Evolutionary conservation across 306 rosid species (phyloP).

Genomic region (Trichosanthes cucumerina): DNA sequence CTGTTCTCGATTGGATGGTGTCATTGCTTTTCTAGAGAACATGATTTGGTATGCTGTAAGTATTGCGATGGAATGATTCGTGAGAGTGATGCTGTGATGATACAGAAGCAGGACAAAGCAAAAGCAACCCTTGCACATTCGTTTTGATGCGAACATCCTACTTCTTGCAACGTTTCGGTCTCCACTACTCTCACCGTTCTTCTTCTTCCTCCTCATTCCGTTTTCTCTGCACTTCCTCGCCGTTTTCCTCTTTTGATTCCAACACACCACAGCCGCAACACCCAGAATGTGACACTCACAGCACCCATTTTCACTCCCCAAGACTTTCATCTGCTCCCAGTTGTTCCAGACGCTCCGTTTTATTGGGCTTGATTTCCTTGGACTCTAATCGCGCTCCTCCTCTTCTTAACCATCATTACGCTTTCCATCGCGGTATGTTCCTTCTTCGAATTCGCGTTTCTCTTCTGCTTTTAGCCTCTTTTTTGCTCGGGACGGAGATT

Average conservation of each 20-base stretch:
- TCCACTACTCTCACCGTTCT: constrained; percentile 7
- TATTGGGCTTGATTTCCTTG: constrained; percentile 18
- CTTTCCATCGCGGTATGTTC: constrained; percentile 39
- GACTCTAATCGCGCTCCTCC: constrained; percentile 12
- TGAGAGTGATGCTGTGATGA: not conserved
- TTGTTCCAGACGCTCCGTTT: constrained; percentile 23
- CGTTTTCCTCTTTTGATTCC: not conserved
- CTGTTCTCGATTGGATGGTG: not conserved
- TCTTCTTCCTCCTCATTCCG: constrained; percentile 9
- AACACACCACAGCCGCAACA: not conserved
- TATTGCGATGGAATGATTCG: not conserved
- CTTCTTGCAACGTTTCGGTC: constrained; percentile 21
- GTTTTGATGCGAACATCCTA: constrained; percentile 21
- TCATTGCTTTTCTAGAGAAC: not conserved
- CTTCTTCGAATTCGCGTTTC: not conserved
- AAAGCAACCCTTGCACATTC: not conserved
- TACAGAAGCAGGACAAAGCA: not conserved
- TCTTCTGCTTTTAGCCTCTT: not conserved
- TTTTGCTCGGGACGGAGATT: not conserved
- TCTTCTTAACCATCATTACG: constrained; percentile 16
- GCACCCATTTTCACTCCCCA: constrained; percentile 1
- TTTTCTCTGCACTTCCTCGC: constrained; percentile 9
- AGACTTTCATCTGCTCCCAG: constrained; percentile 6
- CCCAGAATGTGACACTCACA: constrained; percentile 2
- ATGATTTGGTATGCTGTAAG: not conserved